Base-by-base conservation (phyloP, 164 flowering plant species). In the Magnolia changhungtana region DNA sequence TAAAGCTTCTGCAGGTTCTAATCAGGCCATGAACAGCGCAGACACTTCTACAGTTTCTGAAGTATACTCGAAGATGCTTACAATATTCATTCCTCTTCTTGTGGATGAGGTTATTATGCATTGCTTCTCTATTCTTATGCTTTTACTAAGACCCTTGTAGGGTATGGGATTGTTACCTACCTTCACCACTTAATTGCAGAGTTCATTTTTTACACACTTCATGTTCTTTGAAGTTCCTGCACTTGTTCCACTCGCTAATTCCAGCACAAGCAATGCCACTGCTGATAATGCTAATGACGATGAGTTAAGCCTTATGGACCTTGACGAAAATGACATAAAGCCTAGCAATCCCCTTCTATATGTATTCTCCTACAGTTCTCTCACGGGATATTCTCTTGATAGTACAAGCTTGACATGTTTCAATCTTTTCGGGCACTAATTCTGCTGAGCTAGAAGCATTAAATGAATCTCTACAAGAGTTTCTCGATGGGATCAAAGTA, bases 401-500 rank as follows among this genome's bases (percentile, higher is more conserved):
- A 11, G 9, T 51, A 51, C 11, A 51, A 51, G 11, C 11, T 51
- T 14, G 3, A 58, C 13, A 58, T 45, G 8, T 16, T 58, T 29
- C 65, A 23, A 58, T 74, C 31, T 64, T 77, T 78, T 77, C 79
- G 94, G 97, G 88, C 77, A 90, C 85, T 84, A 83, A 71, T 81
- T 82, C 95, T 70, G 84, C 82, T 1, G 99, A 94, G 78, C 86
- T 96, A 81, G 86, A 81, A 79, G 86, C 93, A 66, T 80, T 96
- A 66, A 96, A 96, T 86, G 94, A 90, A 84, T 90, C 95, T 78
- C 96, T 96, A 78, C 92, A 83, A 69, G 97, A 96, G 71, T 87
- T 96, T 81, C 98, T 96, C 75, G 92, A 90, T 83, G 97, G 99
- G 74, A 92, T 96, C 75, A 97, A 96, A 78, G 99, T 96, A 90